A percentile compares a stretch with the other conserved stretches of the same genome.
Evolutionary conservation across 1,139 yeast genomes (phyloP).

Genomic region (Taphrina wiesneri): DNA sequence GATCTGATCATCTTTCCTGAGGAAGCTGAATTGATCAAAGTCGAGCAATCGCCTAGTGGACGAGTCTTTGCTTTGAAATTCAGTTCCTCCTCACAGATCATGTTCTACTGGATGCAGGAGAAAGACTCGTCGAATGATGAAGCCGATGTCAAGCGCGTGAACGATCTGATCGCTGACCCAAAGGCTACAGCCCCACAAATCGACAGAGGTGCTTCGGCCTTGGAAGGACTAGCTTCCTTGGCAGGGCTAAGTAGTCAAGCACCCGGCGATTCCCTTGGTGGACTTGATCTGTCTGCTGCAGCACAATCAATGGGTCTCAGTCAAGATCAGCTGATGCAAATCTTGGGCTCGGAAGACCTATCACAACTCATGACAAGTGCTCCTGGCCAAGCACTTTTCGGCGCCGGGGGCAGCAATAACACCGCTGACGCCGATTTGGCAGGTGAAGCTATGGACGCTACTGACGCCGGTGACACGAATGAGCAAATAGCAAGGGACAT

Average conservation of each 20-base stretch:
- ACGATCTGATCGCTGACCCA: conserved; percentile 37
- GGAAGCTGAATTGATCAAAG: conserved; percentile 80
- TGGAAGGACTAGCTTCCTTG: background rate
- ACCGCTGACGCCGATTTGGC: background rate
- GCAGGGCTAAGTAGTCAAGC: background rate
- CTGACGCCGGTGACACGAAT: background rate
- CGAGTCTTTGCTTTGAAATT: conserved; percentile 82
- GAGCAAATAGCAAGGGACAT: conserved; percentile 7
- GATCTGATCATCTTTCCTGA: conserved; percentile 87
- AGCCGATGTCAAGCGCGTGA: conserved; percentile 28
- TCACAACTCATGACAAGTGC: conserved; percentile 9
- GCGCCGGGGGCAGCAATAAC: background rate
- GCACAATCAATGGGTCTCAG: conserved; percentile 15
- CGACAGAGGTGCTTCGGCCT: conserved; percentile 39
- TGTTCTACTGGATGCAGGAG: conserved; percentile 90
- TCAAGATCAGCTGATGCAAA: conserved; percentile 12
- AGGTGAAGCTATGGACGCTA: background rate
- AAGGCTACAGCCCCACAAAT: conserved; percentile 3
- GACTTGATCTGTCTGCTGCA: conserved; percentile 1
- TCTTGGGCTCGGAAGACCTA: conserved; percentile 6
- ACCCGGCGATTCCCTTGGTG: background rate
- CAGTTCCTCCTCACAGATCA: conserved; percentile 77
- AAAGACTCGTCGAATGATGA: conserved; percentile 33
- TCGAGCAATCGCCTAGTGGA: conserved; percentile 63
- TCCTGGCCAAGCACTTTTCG: conserved; percentile 4